Percentiles rank a stretch among this genome's conserved stretches.
These are phyloP conservation scores for Fusarium praegraminearum DNA, from an alignment of 2,329 filamentous ascomycete species.

Conservation along the genomic window DNA sequence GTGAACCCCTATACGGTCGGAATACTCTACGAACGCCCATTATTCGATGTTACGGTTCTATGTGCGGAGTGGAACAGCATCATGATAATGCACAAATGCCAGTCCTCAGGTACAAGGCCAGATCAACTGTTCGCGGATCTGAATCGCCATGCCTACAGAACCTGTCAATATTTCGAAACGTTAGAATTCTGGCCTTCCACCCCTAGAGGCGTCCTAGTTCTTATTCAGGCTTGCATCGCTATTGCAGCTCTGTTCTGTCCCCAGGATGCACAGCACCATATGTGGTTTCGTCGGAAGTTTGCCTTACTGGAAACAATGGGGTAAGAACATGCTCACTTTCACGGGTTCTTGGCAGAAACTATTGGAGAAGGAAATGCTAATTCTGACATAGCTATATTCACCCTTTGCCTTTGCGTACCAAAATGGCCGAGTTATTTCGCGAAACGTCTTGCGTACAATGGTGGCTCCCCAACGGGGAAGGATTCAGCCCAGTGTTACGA, in stretches of 20 bases:
- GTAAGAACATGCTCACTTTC: conserved; percentile 62
- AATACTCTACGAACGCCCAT: conserved; percentile 74
- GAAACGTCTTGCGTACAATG: conserved; percentile 79
- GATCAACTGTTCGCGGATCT: conserved; percentile 66
- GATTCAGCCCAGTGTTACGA: conserved; percentile 77
- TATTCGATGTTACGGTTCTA: conserved; percentile 81
- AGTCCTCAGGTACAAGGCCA: conserved; percentile 70
- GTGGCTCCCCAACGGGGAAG: conserved; percentile 91
- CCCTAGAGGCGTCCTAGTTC: conserved; percentile 76
- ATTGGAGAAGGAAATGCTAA: conserved; percentile 14
- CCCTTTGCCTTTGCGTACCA: conserved; percentile 76
- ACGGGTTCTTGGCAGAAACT: neutral
- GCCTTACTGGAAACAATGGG: conserved; percentile 82
- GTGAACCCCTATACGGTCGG: conserved; percentile 79
- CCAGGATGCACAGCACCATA: conserved; percentile 75
- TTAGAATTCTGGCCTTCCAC: conserved; percentile 78
- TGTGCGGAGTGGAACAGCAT: conserved; percentile 83
- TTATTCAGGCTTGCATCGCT: conserved; percentile 80
- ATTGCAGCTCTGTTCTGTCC: conserved; percentile 85
- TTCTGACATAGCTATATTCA: conserved; percentile 78
- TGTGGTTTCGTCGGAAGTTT: conserved; percentile 85
- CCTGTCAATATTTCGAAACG: conserved; percentile 83
- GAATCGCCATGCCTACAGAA: conserved; percentile 71
- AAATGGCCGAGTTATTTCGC: conserved; percentile 81
- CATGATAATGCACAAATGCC: conserved; percentile 82